Evolutionary conservation across 805 yeast genomes (phyloP).

Genomic region (Yueomyces sp.): DNA sequence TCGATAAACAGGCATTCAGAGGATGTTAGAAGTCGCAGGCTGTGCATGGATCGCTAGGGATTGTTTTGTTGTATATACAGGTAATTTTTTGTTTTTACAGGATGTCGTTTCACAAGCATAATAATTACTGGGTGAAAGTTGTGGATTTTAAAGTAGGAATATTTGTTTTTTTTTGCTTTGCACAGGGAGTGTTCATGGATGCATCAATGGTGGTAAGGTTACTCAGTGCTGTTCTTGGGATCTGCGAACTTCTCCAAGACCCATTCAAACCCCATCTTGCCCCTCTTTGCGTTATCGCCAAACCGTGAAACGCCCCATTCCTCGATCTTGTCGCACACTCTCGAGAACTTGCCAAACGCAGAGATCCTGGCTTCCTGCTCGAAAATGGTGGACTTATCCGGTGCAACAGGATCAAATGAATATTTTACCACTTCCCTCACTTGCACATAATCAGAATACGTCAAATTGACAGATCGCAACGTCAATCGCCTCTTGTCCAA

Average conservation of each 20-base stretch:
- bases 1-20: too few relatives aligned
- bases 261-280: slow-evolving; percentile 72
- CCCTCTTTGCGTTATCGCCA: slow-evolving; percentile 72
- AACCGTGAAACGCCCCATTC: slow-evolving; percentile 88
- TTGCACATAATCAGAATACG: slow-evolving; percentile 58
- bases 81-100: too few relatives aligned
- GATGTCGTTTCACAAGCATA: too few relatives aligned
- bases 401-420: slow-evolving; percentile 47
- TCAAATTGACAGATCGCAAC: slow-evolving; percentile 76
- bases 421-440: slow-evolving; percentile 86
- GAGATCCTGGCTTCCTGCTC: slow-evolving; percentile 78
- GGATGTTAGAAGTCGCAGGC: too few relatives aligned
- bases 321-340: slow-evolving; percentile 70
- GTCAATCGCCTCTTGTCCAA: slow-evolving; percentile 46
- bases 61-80: too few relatives aligned
- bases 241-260: slow-evolving; percentile 43
- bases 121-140: too few relatives aligned
- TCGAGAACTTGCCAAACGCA: slow-evolving; percentile 61
- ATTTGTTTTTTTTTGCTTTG: too few relatives aligned
- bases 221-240: neutral
- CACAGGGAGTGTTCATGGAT: too few relatives aligned
- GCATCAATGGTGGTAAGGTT: too few relatives aligned
- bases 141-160: too few relatives aligned
- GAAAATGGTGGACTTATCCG: slow-evolving; percentile 44
- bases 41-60: too few relatives aligned